Evolutionary conservation across 202 grass and related monocot species (phyloP), one percentile per base, ranked within the genome.

Genomic region (Brachypodium distachyon): DNA sequence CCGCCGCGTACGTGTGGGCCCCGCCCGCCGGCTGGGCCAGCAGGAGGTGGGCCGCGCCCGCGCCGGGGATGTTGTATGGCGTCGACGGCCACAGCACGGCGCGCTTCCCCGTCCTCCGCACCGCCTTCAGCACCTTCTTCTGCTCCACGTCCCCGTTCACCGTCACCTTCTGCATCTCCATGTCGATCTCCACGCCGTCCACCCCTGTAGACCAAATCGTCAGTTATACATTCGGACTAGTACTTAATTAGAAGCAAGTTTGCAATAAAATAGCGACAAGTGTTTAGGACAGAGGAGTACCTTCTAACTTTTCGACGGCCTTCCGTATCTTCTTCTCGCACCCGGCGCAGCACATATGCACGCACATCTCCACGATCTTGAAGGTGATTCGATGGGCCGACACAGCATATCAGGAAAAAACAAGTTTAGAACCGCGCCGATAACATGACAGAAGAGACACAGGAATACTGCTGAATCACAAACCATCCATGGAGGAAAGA

Each of bases 281-380:
- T 23, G 19, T 2, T 3, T 4, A 2, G 3, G 18, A 17, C 57
- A n/a, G n/a, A n/a, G n/a, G n/a, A n/a, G 4, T 77, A 87, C 90
- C 94, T 76, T 91, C 83, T 41, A 94, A 19, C 53, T 87, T 87
- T 54, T 84, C 67, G 8, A 97, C 53, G 0, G 94, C 83, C 61
- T 97, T 97, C 78, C 94, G 67, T 61, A 92, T 83, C 73, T 97
- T 97, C 84, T 84, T 94, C 77, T 97, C 90, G 82, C 91, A 97
- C 6, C 94, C 88, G 2, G 83, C 84, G 80, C 94, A 97, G 28
- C 93, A 89, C 88, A 97, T 94, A 60, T 97, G 91, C 77, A 97
- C 94, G 81, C 89, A 84, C 88, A 97, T 90, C 84, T 97, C 94
- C 33, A 94, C 89, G 21, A 94, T 89, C 94, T 90, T 77, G 41